Evolutionary conservation across 2,329 filamentous ascomycete genomes (phyloP).

Genomic region (Zalaria sp.): DNA sequence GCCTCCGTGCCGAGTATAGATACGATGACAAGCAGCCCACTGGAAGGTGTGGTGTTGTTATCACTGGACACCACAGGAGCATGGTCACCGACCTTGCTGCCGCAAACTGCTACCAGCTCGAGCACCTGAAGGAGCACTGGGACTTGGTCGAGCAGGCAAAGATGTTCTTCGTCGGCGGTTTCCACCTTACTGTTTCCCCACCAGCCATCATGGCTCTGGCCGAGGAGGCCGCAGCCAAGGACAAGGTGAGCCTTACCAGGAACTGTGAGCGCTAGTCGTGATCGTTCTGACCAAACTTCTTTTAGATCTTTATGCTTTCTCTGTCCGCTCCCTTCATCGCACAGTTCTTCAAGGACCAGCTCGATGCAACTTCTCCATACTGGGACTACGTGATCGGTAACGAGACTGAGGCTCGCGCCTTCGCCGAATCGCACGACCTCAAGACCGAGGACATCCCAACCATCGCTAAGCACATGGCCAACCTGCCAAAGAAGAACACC

Average conservation of each 20-base stretch:
- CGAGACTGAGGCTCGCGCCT: conserved; percentile 84
- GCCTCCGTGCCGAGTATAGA: conserved; percentile 88
- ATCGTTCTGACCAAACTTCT: conserved; percentile 3
- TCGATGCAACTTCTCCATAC: conserved; percentile 77
- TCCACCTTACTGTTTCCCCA: conserved; percentile 93
- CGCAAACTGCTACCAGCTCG: conserved; percentile 91
- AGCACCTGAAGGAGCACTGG: conserved; percentile 94
- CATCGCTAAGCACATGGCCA: conserved; percentile 74
- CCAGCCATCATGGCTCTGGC: conserved; percentile 80
- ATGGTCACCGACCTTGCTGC: conserved; percentile 92
- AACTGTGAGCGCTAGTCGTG: no score
- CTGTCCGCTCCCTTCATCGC: conserved; percentile 91
- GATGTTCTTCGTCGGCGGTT: conserved; percentile 87
- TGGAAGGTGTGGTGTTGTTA: conserved; percentile 88
- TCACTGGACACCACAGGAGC: conserved; percentile 90
- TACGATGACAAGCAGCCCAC: conserved; percentile 74
- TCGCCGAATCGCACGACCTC: conserved; percentile 68
- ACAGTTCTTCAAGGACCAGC: conserved; percentile 93
- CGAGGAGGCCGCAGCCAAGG: conserved; percentile 72
- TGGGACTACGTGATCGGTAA: conserved; percentile 96
- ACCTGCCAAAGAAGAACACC: conserved; percentile 82
- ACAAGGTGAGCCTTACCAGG: conserved; percentile 50
- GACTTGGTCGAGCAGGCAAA: conserved; percentile 75
- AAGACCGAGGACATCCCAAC: conserved; percentile 62
- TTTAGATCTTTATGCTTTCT: conserved; percentile 64